phyloP scores from a whole-genome alignment of 192 early-diverging fungal species.

The Rhizoclosmatium sp. region DNA sequence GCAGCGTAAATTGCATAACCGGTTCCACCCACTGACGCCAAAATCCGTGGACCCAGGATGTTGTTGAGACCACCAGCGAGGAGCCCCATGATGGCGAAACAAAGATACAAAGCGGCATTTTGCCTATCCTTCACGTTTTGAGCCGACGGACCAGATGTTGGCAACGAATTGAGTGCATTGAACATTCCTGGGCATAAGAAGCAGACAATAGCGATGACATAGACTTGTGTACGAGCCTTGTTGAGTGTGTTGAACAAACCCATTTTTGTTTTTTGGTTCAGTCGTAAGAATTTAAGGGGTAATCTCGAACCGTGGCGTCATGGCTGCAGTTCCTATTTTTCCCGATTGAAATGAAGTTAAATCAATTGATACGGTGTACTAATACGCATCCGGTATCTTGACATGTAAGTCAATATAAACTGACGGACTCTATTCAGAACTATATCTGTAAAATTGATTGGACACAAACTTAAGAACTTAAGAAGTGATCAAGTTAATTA shows the following conservation, averaged over 20 bases:
- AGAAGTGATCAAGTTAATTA: no score
- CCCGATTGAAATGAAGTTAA: no score
- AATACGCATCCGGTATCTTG: no score
- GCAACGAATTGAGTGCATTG: constrained; percentile 55
- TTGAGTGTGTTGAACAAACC: constrained; percentile 2
- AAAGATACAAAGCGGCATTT: constrained; percentile 77
- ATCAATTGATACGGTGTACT: no score
- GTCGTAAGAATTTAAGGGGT: no score
- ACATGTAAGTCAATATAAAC: no score
- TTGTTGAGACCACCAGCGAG: constrained; percentile 79
- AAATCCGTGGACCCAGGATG: constrained; percentile 74
- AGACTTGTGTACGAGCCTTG: constrained; percentile 67
- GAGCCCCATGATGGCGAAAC: constrained; percentile 79
- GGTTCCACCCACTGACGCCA: constrained; percentile 70
- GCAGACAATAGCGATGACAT: constrained; percentile 73
- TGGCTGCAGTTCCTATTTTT: no score
- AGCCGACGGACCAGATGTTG: constrained; percentile 44
- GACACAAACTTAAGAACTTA: no score
- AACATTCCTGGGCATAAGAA: constrained; percentile 84
- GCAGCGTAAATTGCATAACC: constrained; percentile 79
- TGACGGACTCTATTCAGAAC: no score
- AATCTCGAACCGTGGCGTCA: no score
- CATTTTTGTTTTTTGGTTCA: no score
- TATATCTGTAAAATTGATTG: no score
- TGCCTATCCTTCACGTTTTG: constrained; percentile 63